Percentiles rank a stretch among this genome's conserved stretches.
Conservation (phyloP, 2,329 filamentous ascomycete genomes). For the Pochonia chlamydosporia region DNA sequence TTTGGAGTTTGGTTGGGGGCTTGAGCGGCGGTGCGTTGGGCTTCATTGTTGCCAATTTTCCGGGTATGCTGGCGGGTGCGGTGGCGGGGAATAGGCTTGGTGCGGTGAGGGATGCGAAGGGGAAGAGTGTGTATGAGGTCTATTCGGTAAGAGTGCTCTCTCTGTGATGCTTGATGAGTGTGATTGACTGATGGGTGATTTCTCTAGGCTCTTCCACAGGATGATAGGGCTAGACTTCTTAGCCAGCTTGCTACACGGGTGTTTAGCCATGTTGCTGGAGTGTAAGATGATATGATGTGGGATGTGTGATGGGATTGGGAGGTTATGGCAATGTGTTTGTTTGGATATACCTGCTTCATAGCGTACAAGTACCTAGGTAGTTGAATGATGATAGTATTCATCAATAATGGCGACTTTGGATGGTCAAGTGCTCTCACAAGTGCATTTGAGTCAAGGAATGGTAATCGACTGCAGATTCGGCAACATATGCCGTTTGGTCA, state of each 20-base stretch:
- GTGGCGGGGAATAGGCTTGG: slow-evolving; percentile 92
- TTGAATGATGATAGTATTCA: too few relatives aligned
- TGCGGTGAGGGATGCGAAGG: slow-evolving; percentile 79
- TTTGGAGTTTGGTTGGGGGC: slow-evolving; percentile 84
- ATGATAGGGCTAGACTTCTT: slow-evolving; percentile 73
- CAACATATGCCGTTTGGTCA: too few relatives aligned
- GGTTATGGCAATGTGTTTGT: neutral
- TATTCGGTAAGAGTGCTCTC: slow-evolving; percentile 50
- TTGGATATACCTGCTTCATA: neutral
- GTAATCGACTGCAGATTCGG: too few relatives aligned
- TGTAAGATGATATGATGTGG: slow-evolving; percentile 1
- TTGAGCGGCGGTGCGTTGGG: slow-evolving; percentile 84
- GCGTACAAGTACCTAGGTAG: neutral
- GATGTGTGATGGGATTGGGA: neutral
- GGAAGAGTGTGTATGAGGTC: slow-evolving; percentile 91
- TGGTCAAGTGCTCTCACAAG: too few relatives aligned
- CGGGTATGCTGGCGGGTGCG: slow-evolving; percentile 80
- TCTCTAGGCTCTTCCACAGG: slow-evolving; percentile 70
- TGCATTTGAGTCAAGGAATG: too few relatives aligned
- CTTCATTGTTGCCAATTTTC: slow-evolving; percentile 91
- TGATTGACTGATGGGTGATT: neutral
- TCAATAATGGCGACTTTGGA: too few relatives aligned
- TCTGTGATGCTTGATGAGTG: neutral
- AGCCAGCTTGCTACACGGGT: slow-evolving; percentile 81
- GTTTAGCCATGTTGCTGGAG: slow-evolving; percentile 70